Evolutionary conservation across 2,329 filamentous ascomycete species (phyloP), one percentile per base, ranked within the genome.

Genomic region (Myriangium duriaei): DNA sequence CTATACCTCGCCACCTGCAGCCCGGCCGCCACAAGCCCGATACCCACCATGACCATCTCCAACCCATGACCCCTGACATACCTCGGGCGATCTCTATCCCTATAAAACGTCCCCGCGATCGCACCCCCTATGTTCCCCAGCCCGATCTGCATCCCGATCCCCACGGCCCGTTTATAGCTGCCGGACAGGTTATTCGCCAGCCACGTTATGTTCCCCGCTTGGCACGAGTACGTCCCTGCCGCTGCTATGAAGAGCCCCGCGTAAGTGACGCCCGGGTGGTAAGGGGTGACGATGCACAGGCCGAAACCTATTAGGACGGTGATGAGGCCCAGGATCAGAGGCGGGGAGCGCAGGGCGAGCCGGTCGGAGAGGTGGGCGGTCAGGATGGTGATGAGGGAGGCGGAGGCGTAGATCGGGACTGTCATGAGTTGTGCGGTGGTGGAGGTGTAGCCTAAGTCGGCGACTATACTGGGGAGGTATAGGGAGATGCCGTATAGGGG

Each of bases 81-180:
- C 13, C 60, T 58, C 0, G 69, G 69, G 2, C 58, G 54, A 45
- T 72, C 68, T 34, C 58, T 49, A 0, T 53, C 42, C 9, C 77
- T 68, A 48, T 83, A 84, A 48, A 83, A 81, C 49, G 83, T 83
- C 4, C 75, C 77, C 0, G 77, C 74, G 70, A 82, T 79, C 1
- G 76, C 78, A 12, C 63, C 63, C 1, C 52, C 54, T 11, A 62
- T n/a, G 50, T 71, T 71, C 0, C 68, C 68, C 15, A 71, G 54
- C 0, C 56, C 61, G 24, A 71, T 63, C 48, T 71, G 67, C 45
- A 68, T 60, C 1, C 61, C 63, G 10, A 67, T 62, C 1, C 63
- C 61, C 18, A 67, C 63, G 3, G 68, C 62, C 30, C 64, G 63
- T 50, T 72, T 73, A 45, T 67, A 71, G 40, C 67, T 63, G 1